Evolutionary conservation across 108 stramenopile genomes (phyloP).

Genomic region (Aurantiochytrium sp.): DNA sequence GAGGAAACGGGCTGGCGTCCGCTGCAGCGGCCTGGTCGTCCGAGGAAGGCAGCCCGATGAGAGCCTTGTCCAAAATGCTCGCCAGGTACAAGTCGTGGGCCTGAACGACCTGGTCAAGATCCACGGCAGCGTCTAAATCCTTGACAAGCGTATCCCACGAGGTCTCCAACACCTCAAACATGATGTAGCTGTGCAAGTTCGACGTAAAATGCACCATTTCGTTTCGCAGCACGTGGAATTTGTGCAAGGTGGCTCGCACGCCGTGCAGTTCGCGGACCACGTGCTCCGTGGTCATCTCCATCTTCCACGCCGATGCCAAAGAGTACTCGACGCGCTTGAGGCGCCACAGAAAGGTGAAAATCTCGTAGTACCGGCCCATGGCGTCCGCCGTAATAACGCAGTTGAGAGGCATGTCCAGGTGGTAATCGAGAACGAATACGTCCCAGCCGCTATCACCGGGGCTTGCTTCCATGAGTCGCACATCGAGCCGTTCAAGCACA

Average conservation of each 20-base stretch:
- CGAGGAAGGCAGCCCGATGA: conserved; percentile 42
- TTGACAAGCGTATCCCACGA: conserved; percentile 70
- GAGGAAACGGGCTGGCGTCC: background rate
- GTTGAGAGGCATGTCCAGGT: conserved; percentile 69
- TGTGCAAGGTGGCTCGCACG: conserved; percentile 54
- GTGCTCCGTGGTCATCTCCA: conserved; percentile 75
- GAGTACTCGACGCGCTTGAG: conserved; percentile 84
- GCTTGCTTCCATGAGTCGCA: conserved; percentile 51
- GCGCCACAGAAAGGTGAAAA: conserved; percentile 82
- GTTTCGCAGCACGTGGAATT: conserved; percentile 76
- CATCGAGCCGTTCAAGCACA: conserved; percentile 65
- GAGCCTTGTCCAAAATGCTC: conserved; percentile 66
- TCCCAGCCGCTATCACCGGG: conserved; percentile 74
- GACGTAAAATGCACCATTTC: conserved; percentile 89
- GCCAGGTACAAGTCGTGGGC: conserved; percentile 81
- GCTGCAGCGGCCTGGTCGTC: conserved; percentile 26
- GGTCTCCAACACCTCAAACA: conserved; percentile 96
- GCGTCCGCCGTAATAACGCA: conserved; percentile 69
- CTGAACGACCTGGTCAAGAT: conserved; percentile 76
- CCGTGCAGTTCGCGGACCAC: conserved; percentile 56
- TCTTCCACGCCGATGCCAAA: conserved; percentile 83
- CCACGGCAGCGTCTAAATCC: conserved; percentile 57
- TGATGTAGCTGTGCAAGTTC: conserved; percentile 87
- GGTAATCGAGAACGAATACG: conserved; percentile 79
- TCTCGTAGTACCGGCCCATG: conserved; percentile 61